Conservation (phyloP, 2,329 filamentous ascomycete genomes). For the Fusarium verrucosum region DNA sequence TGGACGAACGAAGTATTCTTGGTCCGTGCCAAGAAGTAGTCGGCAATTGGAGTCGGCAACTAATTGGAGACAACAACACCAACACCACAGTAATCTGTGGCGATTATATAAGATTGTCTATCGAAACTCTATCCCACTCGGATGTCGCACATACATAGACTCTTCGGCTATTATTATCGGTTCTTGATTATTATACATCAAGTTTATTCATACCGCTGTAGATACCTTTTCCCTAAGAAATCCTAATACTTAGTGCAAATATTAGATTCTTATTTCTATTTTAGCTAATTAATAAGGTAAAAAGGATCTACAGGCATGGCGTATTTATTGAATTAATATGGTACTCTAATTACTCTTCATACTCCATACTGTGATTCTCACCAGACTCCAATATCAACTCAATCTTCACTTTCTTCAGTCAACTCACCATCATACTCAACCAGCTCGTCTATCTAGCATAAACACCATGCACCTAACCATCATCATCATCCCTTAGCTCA, state of each 20-base stretch:
- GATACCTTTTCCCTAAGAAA: too few relatives aligned
- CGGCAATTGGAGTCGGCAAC: constrained; percentile 45
- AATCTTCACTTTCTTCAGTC: neutral
- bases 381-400: too few relatives aligned
- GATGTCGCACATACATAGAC: neutral
- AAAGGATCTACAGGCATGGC: too few relatives aligned
- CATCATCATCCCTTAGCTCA: constrained; percentile 51
- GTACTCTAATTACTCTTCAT: too few relatives aligned
- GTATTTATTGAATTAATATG: too few relatives aligned
- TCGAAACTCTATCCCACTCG: neutral
- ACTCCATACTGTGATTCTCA: too few relatives aligned
- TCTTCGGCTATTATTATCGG: constrained; percentile 29
- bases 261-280: too few relatives aligned
- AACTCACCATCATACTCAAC: neutral
- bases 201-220: neutral
- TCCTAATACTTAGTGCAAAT: too few relatives aligned
- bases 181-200: neutral
- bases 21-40: constrained; percentile 37
- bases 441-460: constrained; percentile 12
- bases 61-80: neutral
- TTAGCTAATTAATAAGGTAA: too few relatives aligned
- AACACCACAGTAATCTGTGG: neutral
- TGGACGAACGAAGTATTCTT: constrained; percentile 19
- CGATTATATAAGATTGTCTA: neutral
- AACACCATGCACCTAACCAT: neutral